These are phyloP conservation scores for Trichoderma koningiopsis DNA, from an alignment of 2,329 filamentous ascomycete genomes.

Conservation along the genomic window DNA sequence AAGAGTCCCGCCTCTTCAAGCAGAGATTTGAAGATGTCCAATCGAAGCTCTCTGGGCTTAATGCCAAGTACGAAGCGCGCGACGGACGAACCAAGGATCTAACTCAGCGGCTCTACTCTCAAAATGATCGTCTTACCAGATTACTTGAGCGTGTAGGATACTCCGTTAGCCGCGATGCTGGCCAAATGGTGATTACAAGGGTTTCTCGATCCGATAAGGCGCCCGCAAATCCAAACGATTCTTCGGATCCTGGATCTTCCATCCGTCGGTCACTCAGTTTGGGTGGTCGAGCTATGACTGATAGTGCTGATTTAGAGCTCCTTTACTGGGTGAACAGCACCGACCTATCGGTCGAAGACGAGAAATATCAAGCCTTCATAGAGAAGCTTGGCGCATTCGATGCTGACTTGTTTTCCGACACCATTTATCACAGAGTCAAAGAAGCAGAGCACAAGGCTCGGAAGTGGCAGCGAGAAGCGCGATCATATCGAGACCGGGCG, in stretches of 20 bases:
- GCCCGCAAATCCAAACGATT: conserved; percentile 58
- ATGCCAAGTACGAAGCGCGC: conserved; percentile 66
- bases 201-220: conserved; percentile 61
- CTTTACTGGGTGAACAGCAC: conserved; percentile 80
- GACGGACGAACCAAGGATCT: conserved; percentile 77
- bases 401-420: conserved; percentile 79
- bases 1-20: conserved; percentile 70
- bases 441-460: conserved; percentile 91
- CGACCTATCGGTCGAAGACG: conserved; percentile 66
- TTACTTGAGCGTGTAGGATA: conserved; percentile 88
- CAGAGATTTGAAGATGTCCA: conserved; percentile 63
- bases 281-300: conserved; percentile 57
- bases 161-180: conserved; percentile 72
- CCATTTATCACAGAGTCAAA: conserved; percentile 84
- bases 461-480: conserved; percentile 88
- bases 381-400: conserved; percentile 76
- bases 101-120: conserved; percentile 77
- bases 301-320: conserved; percentile 69
- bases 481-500: conserved; percentile 83
- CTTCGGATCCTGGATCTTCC: conserved; percentile 57
- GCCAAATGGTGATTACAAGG: conserved; percentile 74
- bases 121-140: conserved; percentile 80
- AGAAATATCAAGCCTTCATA: conserved; percentile 75
- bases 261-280: conserved; percentile 57
- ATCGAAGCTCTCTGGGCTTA: conserved; percentile 52